Evolutionary conservation across 192 early-diverging fungal species (phyloP).

Genomic region (Geranomyces michiganensis): DNA sequence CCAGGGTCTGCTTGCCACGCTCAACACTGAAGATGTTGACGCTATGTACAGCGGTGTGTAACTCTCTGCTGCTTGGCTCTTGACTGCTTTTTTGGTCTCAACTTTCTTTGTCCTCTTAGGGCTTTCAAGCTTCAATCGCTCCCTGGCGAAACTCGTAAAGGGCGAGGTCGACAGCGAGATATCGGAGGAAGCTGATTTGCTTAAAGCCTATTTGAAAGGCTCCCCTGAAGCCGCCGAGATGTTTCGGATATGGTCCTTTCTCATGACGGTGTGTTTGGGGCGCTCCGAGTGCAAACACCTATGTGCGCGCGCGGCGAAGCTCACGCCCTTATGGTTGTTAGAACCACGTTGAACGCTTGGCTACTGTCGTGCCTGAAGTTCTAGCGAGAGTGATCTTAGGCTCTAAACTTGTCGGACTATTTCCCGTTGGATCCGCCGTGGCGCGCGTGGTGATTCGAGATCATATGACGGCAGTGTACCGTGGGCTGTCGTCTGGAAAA

Average conservation of each 20-base stretch:
- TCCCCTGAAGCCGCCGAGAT: conserved; percentile 65
- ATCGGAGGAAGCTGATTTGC: conserved; percentile 41
- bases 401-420: conserved; percentile 44
- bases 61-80: no score
- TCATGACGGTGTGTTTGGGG: conserved; percentile 50
- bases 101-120: no score
- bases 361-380: conserved; percentile 59
- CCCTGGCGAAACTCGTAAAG: conserved; percentile 26
- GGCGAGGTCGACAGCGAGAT: conserved; percentile 44
- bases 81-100: not conserved
- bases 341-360: conserved; percentile 56
- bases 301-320: no score
- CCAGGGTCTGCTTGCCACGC: no score
- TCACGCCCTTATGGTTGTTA: conserved; percentile 13
- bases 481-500: conserved; percentile 62
- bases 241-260: conserved; percentile 67
- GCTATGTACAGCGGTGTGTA: no score
- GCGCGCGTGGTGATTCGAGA: conserved; percentile 61
- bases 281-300: no score
- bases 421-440: conserved; percentile 42
- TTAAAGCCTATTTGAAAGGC: conserved; percentile 56
- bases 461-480: conserved; percentile 68
- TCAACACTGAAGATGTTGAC: no score
- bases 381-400: conserved; percentile 61
- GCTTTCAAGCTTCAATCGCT: conserved; percentile 33